Percentiles rank a stretch among this genome's conserved stretches.
phyloP scores from a whole-genome alignment of 768 basidiomycete genomes.

The Mycena olivaceomarginata region DNA sequence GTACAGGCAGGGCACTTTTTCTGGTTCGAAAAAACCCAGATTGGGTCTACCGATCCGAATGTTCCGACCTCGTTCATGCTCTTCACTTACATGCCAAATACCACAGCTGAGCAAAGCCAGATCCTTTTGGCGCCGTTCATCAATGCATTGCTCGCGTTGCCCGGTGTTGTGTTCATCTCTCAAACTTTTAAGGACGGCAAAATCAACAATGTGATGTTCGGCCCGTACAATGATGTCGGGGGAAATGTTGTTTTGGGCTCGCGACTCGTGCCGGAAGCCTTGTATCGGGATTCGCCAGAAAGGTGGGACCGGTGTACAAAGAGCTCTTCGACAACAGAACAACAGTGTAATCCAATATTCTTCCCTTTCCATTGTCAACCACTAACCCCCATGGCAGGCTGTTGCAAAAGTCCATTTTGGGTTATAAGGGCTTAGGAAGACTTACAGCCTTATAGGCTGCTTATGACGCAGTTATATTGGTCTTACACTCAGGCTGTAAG shows the following conservation, averaged over 20 bases:
- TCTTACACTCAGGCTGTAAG: too few species aligned
- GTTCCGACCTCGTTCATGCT: slow-evolving; percentile 44
- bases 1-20: slow-evolving; percentile 55
- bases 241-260: slow-evolving; percentile 41
- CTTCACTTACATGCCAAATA: slow-evolving; percentile 37
- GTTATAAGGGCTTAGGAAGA: too few species aligned
- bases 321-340: slow-evolving; percentile 43
- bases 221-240: slow-evolving; percentile 39
- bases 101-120: slow-evolving; percentile 36
- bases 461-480: too few species aligned
- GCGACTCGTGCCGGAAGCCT: slow-evolving; percentile 38
- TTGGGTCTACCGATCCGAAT: slow-evolving; percentile 1
- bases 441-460: too few species aligned
- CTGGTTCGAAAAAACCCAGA: slow-evolving; percentile 31
- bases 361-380: not conserved
- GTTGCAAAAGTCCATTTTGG: too few species aligned
- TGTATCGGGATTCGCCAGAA: slow-evolving; percentile 38
- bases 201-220: slow-evolving; percentile 42
- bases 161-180: slow-evolving; percentile 36
- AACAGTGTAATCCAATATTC: slow-evolving; percentile 11
- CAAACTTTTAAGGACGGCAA: not conserved
- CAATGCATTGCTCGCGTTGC: slow-evolving; percentile 39
- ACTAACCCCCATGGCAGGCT: not conserved
- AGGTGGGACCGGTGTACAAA: slow-evolving; percentile 46
- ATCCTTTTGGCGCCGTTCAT: slow-evolving; percentile 47